Evolutionary conservation across 176 grass and related monocot species (phyloP), one percentile per base, ranked within the genome.

Genomic region (Cenchrus americanus): DNA sequence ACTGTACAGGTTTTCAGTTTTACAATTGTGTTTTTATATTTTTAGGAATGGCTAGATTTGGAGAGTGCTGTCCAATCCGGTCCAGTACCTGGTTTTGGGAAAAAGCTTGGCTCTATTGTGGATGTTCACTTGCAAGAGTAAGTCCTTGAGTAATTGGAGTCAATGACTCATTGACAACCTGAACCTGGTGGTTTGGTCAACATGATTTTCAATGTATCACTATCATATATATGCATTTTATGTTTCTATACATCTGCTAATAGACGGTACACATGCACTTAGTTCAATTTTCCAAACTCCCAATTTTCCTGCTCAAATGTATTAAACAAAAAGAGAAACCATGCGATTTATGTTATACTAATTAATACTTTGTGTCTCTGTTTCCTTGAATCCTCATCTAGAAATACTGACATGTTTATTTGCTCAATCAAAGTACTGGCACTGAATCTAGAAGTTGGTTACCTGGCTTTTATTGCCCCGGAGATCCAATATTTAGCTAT

Each of bases 41-140:
- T 10, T 74, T 74, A 98, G 96, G 88, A 89, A 78, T 98, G 96
- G 96, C 60, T 98, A 43, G 93, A 92, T 64, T 78, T 98, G 80
- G 87, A 95, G 59, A 87, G 48, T 78, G 83, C 81, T 85, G 81
- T 95, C 24, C 91, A 98, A 78, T 87, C 91, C 67, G 93, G 91
- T 90, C 88, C 77, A 61, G 87, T 92, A 78, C 79, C 81, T 46
- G 55, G 78, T 76, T 98, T 98, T 89, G 93, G 91, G 42, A 95
- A 85, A 88, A 94, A 96, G 81, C 89, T 98, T 74, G 82, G 89
- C 59, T 73, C 77, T 42, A 90, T 96, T 69, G 87, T 98, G 79
- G 89, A 96, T 8, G 77, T 89, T 79, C 92, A 94, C 83, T 64
- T 98, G 72, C 87, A 88, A 94, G 89, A 90, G 96, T 98, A 93